phyloP scores from a whole-genome alignment of 352 stramenopile genomes.

The Pythium biforme region DNA sequence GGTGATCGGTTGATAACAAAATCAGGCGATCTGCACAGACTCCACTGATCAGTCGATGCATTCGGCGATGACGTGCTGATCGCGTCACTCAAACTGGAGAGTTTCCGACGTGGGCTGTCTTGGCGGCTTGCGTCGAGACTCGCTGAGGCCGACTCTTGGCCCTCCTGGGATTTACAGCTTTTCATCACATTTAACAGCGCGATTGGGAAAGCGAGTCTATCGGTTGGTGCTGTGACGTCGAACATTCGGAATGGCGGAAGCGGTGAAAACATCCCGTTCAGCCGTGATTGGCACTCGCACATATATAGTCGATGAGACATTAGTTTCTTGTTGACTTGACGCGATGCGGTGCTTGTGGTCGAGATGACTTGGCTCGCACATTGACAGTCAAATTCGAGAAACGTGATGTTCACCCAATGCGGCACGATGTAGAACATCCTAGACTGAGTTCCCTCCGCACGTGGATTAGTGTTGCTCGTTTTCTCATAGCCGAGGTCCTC shows the following conservation, averaged over 20 bases:
- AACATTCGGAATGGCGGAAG: constrained; percentile 78
- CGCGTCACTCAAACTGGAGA: constrained; percentile 27
- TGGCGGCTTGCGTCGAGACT: background rate
- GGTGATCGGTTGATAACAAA: constrained; percentile 32
- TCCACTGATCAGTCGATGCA: constrained; percentile 33
- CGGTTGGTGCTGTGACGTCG: constrained; percentile 48
- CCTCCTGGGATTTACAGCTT: background rate
- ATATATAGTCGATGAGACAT: constrained; percentile 33
- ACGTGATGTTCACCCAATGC: constrained; percentile 93
- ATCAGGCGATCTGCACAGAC: constrained; percentile 51
- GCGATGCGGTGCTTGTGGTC: background rate
- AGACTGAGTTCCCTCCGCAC: background rate
- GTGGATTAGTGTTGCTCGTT: background rate
- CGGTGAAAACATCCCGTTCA: constrained; percentile 51
- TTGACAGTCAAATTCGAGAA: constrained; percentile 77
- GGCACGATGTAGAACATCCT: constrained; percentile 86
- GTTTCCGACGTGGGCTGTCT: constrained; percentile 6
- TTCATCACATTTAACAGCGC: constrained; percentile 54
- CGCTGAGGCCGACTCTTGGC: background rate
- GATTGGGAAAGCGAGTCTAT: constrained; percentile 51
- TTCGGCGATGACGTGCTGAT: constrained; percentile 17
- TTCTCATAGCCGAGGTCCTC: background rate
- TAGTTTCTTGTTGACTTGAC: constrained; percentile 21
- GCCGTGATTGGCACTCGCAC: constrained; percentile 46
- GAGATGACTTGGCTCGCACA: constrained; percentile 26